Percentiles rank a stretch among this genome's conserved stretches.
Conservation (phyloP, 1,284 basidiomycete genomes). For the Boletellus deceptivus region DNA sequence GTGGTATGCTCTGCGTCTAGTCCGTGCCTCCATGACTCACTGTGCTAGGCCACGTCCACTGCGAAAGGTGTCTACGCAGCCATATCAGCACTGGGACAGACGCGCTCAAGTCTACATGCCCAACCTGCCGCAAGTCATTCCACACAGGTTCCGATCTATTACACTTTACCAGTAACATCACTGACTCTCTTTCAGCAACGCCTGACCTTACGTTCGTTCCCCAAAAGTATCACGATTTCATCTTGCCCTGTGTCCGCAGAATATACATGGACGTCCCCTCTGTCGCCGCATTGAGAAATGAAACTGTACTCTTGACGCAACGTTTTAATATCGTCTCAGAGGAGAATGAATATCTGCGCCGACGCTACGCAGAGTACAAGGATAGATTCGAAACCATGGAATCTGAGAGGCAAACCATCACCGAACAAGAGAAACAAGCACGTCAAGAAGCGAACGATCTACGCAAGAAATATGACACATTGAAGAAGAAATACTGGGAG, state of each 20-base stretch:
- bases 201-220: conserved; percentile 54
- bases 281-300: conserved; percentile 29
- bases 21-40: conserved; percentile 1
- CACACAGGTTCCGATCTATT: conserved; percentile 43
- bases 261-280: conserved; percentile 49
- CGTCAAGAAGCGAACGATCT: conserved; percentile 29
- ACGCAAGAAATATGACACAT: conserved; percentile 29
- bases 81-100: conserved; percentile 46
- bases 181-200: conserved; percentile 26
- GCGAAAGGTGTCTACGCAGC: conserved; percentile 51
- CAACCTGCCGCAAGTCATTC: conserved; percentile 57
- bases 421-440: conserved; percentile 28
- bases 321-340: conserved; percentile 35
- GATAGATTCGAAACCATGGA: conserved; percentile 30
- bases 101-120: conserved; percentile 47
- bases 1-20: conserved; percentile 41
- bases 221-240: conserved; percentile 56
- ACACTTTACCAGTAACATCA: too few relatives aligned
- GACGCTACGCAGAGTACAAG: conserved; percentile 39
- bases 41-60: conserved; percentile 57
- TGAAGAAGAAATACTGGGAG: conserved; percentile 22
- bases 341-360: conserved; percentile 43
- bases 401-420: conserved; percentile 36
- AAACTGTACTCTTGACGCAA: conserved; percentile 34
- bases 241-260: conserved; percentile 54